Evolutionary conservation across 2,329 filamentous ascomycete species (phyloP).

Genomic region (Beauveria brongniartii): DNA sequence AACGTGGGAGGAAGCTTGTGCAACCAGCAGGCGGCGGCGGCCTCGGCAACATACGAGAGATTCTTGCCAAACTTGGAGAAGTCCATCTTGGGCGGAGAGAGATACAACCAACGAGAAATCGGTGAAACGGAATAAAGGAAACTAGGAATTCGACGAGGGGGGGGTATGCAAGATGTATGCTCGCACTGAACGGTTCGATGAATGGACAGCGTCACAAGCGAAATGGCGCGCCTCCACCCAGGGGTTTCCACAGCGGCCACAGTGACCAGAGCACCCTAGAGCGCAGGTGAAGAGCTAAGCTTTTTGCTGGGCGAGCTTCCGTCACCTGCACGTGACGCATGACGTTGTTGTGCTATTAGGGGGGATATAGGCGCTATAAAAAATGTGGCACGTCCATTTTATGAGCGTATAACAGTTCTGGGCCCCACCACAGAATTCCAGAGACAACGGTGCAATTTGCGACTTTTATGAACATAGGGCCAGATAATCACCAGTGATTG

Average conservation of each 20-base stretch:
- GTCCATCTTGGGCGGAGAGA: conserved; percentile 36
- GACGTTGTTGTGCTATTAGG: not conserved
- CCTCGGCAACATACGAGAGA: conserved; percentile 38
- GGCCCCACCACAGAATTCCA: not conserved
- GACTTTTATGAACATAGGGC: no score
- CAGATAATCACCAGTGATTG: no score
- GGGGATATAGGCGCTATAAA: no score
- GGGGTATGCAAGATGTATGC: not conserved
- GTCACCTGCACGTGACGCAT: conserved; percentile 9
- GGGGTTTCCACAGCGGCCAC: conserved; percentile 10
- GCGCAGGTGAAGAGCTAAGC: not conserved
- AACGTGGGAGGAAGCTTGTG: conserved; percentile 10
- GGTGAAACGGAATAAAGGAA: conserved; percentile 8
- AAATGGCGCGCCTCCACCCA: conserved; percentile 20
- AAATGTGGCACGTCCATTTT: no score
- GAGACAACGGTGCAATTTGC: not conserved
- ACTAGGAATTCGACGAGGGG: not conserved
- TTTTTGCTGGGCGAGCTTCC: not conserved
- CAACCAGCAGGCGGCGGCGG: not conserved
- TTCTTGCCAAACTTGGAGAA: conserved; percentile 52
- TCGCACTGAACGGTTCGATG: conserved; percentile 2
- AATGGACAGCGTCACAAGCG: conserved; percentile 25
- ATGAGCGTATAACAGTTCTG: not conserved
- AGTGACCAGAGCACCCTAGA: not conserved
- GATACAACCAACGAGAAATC: conserved; percentile 9